Percentiles rank a stretch among this genome's conserved stretches.
Conservation (phyloP, 306 rosid genomes). For the Gastrolobium villosum region DNA sequence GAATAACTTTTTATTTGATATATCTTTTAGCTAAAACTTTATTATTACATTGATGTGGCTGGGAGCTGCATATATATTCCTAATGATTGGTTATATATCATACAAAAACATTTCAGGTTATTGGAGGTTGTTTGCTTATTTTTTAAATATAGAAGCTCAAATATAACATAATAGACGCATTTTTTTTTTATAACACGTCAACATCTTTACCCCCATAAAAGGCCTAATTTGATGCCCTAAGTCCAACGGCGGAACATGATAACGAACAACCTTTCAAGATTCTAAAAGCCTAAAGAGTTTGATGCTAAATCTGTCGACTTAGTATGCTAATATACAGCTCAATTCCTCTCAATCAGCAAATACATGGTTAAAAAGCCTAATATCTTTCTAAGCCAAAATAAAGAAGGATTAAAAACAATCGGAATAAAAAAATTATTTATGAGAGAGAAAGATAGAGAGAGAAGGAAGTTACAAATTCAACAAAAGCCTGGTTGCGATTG, state of each 20-base stretch:
- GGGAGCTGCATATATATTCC: background rate
- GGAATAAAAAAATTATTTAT: background rate
- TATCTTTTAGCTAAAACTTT: background rate
- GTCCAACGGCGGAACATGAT: background rate
- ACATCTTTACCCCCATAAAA: background rate
- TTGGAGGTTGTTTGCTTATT: background rate
- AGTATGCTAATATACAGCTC: background rate
- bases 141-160: background rate
- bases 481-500: conserved; percentile 94
- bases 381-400: background rate
- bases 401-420: background rate
- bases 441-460: background rate
- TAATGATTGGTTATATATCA: too few relatives aligned
- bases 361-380: conserved; percentile 9
- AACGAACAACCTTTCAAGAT: background rate
- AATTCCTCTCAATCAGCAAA: conserved; percentile 8
- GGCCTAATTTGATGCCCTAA: background rate
- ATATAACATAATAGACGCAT: background rate
- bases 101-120: too few relatives aligned
- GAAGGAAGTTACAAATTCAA: conserved; percentile 71
- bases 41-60: background rate
- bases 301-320: background rate
- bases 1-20: background rate
- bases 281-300: conserved; percentile 5
- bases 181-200: background rate